phyloP scores from a whole-genome alignment of 176 grass and related monocot genomes.

The Musa troglodytarum region DNA sequence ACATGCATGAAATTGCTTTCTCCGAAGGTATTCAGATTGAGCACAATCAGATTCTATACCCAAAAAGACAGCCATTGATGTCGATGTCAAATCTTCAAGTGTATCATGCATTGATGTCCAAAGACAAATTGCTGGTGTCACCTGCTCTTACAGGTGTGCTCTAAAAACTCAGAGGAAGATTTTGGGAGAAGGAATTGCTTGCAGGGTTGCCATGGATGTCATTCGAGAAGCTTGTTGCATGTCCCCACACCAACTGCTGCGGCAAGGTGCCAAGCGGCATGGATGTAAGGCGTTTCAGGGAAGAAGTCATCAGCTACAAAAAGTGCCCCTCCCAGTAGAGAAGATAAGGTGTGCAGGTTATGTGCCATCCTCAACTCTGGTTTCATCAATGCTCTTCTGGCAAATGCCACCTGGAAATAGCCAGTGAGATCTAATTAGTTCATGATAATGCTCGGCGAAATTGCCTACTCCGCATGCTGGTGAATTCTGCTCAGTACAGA shows the following conservation, averaged over 20 bases:
- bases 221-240: conserved; percentile 87
- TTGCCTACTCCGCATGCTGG: background rate
- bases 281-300: conserved; percentile 67
- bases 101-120: too few relatives aligned
- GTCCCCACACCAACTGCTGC: conserved; percentile 70
- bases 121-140: too few relatives aligned
- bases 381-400: conserved; percentile 58
- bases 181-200: background rate
- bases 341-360: conserved; percentile 86
- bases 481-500: background rate
- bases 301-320: conserved; percentile 83
- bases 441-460: background rate
- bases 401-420: conserved; percentile 62
- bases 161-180: background rate
- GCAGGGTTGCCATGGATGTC: conserved; percentile 15
- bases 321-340: conserved; percentile 65
- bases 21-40: too few relatives aligned
- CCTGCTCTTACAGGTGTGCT: too few relatives aligned
- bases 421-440: background rate
- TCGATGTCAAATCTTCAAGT: too few relatives aligned
- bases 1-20: too few relatives aligned
- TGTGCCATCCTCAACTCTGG: conserved; percentile 76
- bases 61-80: too few relatives aligned
- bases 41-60: too few relatives aligned
- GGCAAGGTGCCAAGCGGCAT: conserved; percentile 92